Evolutionary conservation across 2,329 filamentous ascomycete species (phyloP).

Genomic region (Exophiala spinifera): DNA sequence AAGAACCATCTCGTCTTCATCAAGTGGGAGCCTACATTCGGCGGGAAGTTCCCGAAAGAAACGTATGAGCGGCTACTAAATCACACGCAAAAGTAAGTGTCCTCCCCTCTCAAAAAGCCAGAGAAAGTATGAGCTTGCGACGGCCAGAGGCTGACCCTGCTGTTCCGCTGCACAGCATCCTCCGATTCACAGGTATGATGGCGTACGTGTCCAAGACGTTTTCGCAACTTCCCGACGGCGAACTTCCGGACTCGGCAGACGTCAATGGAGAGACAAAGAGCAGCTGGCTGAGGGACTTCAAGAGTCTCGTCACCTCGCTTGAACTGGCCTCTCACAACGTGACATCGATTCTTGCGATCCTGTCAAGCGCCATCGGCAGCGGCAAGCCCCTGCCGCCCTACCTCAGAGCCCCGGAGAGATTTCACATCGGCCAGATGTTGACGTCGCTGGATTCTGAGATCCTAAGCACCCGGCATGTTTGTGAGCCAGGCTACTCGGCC

Average conservation of each 20-base stretch:
- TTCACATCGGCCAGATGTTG: slow-evolving; percentile 57
- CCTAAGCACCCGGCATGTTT: slow-evolving; percentile 61
- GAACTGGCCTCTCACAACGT: slow-evolving; percentile 66
- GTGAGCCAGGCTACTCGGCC: slow-evolving; percentile 69
- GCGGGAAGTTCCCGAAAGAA: slow-evolving; percentile 65
- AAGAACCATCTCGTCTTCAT: slow-evolving; percentile 63
- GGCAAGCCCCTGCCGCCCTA: slow-evolving; percentile 70
- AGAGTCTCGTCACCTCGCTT: slow-evolving; percentile 56
- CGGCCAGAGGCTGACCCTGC: not conserved
- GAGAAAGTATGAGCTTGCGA: not conserved
- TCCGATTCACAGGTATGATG: slow-evolving; percentile 66
- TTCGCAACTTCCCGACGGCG: slow-evolving; percentile 16
- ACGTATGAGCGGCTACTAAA: slow-evolving; percentile 64
- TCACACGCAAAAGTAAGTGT: slow-evolving; percentile 48
- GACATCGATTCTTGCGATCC: slow-evolving; percentile 65
- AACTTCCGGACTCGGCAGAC: not conserved
- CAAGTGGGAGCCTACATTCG: slow-evolving; percentile 69
- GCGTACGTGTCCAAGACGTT: slow-evolving; percentile 62
- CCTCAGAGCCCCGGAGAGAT: slow-evolving; percentile 61
- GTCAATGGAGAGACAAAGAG: slow-evolving; percentile 13
- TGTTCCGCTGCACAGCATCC: slow-evolving; percentile 43
- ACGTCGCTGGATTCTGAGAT: slow-evolving; percentile 60
- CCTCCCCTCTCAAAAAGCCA: too few relatives aligned
- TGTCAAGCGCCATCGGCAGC: slow-evolving; percentile 65
- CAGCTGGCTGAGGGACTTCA: slow-evolving; percentile 61